A percentile compares a stretch with the other conserved stretches of the same genome.
phyloP scores from a whole-genome alignment of 2,329 filamentous ascomycete species.

The Colletotrichum tabaci region DNA sequence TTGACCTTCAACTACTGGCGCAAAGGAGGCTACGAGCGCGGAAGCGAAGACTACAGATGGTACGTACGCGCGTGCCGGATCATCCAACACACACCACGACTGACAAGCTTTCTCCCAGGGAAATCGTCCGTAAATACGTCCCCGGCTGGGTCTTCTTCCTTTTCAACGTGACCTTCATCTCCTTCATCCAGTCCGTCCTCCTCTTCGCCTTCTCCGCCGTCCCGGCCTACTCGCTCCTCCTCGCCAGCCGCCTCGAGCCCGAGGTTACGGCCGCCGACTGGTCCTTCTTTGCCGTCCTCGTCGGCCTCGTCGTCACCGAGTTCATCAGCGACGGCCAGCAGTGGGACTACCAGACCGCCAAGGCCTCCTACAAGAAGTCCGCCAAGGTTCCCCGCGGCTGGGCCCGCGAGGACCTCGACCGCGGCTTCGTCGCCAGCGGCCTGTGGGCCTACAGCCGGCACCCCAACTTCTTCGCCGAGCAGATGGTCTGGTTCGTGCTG shows the following conservation, averaged over 20 bases:
- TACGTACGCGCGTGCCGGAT: constrained; percentile 46
- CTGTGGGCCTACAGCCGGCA: constrained; percentile 92
- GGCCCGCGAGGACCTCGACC: constrained; percentile 83
- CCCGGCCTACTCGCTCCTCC: constrained; percentile 87
- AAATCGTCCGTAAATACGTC: constrained; percentile 77
- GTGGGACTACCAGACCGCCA: constrained; percentile 90
- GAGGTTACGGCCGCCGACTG: constrained; percentile 62
- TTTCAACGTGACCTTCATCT: constrained; percentile 93
- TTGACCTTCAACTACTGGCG: constrained; percentile 98
- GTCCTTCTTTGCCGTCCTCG: constrained; percentile 61
- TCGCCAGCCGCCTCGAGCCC: constrained; percentile 76
- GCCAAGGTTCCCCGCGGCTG: constrained; percentile 78
- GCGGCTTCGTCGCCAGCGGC: constrained; percentile 88
- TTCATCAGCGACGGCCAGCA: constrained; percentile 93
- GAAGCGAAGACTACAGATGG: constrained; percentile 97
- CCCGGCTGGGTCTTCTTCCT: constrained; percentile 80
- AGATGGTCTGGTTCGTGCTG: constrained; percentile 88
- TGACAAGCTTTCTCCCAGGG: constrained; percentile 62
- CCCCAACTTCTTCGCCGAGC: constrained; percentile 95
- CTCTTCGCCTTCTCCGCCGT: constrained; percentile 81
- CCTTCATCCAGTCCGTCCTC: constrained; percentile 84
- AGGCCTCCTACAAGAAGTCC: constrained; percentile 80
- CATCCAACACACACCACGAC: constrained; percentile 17
- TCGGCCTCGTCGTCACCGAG: constrained; percentile 74
- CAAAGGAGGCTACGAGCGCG: constrained; percentile 89